Evolutionary conservation across 192 early-diverging fungal genomes (phyloP), one percentile per base, ranked within the genome.

Genomic region (Gorgonomyces haynaldii): DNA sequence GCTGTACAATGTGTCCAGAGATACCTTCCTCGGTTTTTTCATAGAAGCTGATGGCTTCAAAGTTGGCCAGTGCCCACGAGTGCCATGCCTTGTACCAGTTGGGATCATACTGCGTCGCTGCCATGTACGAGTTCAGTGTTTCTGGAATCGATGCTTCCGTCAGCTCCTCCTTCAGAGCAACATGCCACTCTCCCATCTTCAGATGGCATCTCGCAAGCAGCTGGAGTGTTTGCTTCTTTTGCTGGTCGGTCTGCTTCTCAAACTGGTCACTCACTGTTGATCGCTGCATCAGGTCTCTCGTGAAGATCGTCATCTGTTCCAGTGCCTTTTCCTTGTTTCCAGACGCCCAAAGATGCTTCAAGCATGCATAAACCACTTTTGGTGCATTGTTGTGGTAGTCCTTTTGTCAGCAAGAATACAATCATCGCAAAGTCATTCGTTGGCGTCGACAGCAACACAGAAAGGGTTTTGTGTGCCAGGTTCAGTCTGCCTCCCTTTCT

Each of bases 51-150:
- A 91, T 74, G 23, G 83, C 85, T 54, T 98, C 88, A 56, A 86
- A 85, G 57, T 94, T 93, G 22, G 83, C 79, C 13, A 94, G 60
- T n/a, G 90, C 94, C 83, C 90, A 93, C 12, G 87, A 77, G 53
- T 98, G 94, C 91, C 92, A 98, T 13, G 90, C 92, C 81, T 76
- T 96, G 69, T 98, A 95, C 86, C 88, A 95, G 34, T 87, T 74
- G 58, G 73, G 70, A 59, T 94, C 90, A 66, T 86, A 80, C 27
- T 85, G 78, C 6, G 88, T 91, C 0, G 94, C 92, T 19, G 87
- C 80, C 0, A 74, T 62, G 55, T 86, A 89, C 3, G 86, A 89
- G 41, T 75, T 56, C 37, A 95, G 52, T 23, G 94, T 92, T 34
- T 85, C 84, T 0, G 76, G 76, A 37, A 79, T 60, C 10, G 29